Evolutionary conservation across 129 eudicot genomes (phyloP).

Genomic region (Chrysanthemum makinoi): DNA sequence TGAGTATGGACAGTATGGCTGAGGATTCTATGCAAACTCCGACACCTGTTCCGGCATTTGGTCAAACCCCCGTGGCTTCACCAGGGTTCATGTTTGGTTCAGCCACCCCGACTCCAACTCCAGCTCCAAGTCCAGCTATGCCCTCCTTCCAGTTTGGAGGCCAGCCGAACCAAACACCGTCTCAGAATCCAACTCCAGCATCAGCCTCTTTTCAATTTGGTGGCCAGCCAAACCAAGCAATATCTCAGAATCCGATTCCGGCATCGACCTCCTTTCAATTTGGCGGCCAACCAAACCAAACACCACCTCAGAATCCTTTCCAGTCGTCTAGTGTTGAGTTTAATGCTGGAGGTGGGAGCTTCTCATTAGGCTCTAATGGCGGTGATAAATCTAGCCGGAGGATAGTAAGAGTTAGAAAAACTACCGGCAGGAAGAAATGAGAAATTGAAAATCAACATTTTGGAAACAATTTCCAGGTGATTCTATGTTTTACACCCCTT

Average conservation of each 20-base stretch:
- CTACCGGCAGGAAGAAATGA: slow-evolving; percentile 51
- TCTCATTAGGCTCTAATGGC: slow-evolving; percentile 70
- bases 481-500: not conserved
- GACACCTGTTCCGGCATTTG: slow-evolving; percentile 33
- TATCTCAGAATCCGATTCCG: slow-evolving; percentile 38
- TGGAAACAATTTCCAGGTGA: slow-evolving; percentile 10
- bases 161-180: slow-evolving; percentile 48
- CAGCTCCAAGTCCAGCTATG: slow-evolving; percentile 27
- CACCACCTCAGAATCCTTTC: slow-evolving; percentile 51
- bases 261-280: slow-evolving; percentile 55
- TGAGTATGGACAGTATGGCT: slow-evolving; percentile 91
- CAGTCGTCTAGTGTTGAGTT: slow-evolving; percentile 78
- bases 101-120: slow-evolving; percentile 35
- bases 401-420: slow-evolving; percentile 43
- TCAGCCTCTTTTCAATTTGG: slow-evolving; percentile 63
- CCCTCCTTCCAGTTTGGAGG: slow-evolving; percentile 73
- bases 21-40: slow-evolving; percentile 85
- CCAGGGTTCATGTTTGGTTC: slow-evolving; percentile 63
- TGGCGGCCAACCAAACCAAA: slow-evolving; percentile 63
- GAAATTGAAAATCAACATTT: not conserved
- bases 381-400: slow-evolving; percentile 72
- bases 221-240: slow-evolving; percentile 56
- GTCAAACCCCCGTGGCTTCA: slow-evolving; percentile 31
- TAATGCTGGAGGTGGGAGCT: slow-evolving; percentile 74
- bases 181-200: slow-evolving; percentile 40